Base-by-base conservation (phyloP, 2,329 filamentous ascomycete genomes). In the Madurella mycetomatis region DNA sequence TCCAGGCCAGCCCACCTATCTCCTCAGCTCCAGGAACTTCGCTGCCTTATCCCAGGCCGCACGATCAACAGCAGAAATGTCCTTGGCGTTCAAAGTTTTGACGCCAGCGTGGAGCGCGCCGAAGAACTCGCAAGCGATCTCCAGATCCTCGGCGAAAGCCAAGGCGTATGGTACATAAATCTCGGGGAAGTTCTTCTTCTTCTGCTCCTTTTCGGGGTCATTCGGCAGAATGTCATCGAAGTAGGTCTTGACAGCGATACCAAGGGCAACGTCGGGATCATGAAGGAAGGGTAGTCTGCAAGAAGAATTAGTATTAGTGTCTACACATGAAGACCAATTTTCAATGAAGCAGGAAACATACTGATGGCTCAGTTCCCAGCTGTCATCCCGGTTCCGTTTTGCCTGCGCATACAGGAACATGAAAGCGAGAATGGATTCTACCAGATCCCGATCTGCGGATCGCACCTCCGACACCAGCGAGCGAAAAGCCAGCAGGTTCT, bases 401-500 rank as follows among this genome's bases (percentile, higher is more conserved):
- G 86, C 88, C 65, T 95, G 89, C 7, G 85, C 90, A 63, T 86
- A 85, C 65, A 96, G 77, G 62, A 96, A 85, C 75, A 96, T 83
- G 31, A 87, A 86, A 5, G 85, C 85, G 17, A 92, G 77, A 59
- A 92, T 83, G 41, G 90, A 87, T 71, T 99, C 94, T 13, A 94
- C 75, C 37, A 97, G 73, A 68, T 95, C 91, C 46, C 94, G 84
- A 60, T 95, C 79, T 34, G 85, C 84, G 60, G 87, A 83, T 40
- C 92, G 87, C 19, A 96, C 85, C 41, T 88, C 84, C 2, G 86
- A 86, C 41, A 90, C 85, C 54, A 97, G 78, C 1, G 90, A 92
- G 57, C 90, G 88, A 75, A 92, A 99, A 25, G 85, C 86, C 41
- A 99, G 79, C 49, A 96, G 78, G 62, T 92, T 91, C 70, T 94